Evolutionary conservation across 2,329 filamentous ascomycete genomes (phyloP).

Genomic region (Decorospora gaudefroyi): DNA sequence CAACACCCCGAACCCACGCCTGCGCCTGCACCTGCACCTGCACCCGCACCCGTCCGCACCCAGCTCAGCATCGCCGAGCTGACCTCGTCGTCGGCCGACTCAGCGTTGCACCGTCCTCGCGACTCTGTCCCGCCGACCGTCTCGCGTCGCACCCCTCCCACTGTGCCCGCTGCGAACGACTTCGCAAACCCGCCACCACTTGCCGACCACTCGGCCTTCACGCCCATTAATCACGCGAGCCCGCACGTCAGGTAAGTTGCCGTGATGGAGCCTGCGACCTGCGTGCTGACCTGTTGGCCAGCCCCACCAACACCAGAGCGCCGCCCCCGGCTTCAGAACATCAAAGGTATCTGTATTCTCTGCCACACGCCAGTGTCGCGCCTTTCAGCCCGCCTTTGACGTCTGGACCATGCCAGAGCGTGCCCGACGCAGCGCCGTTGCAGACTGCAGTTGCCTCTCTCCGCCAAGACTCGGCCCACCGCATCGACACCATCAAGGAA

Average conservation of each 20-base stretch:
- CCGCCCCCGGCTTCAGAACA: constrained; percentile 13
- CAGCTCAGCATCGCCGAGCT: constrained; percentile 34
- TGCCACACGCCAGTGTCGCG: constrained; percentile 10
- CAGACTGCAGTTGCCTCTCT: constrained; percentile 11
- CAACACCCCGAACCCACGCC: constrained; percentile 15
- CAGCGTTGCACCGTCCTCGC: constrained; percentile 22
- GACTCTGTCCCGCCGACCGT: constrained; percentile 14
- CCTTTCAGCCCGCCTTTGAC: constrained; percentile 13
- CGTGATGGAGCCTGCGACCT: neutral
- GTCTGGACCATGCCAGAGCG: constrained; percentile 2
- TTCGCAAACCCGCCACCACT: constrained; percentile 7
- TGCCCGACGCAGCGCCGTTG: constrained; percentile 12
- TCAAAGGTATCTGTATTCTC: constrained; percentile 9
- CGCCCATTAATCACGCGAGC: constrained; percentile 21
- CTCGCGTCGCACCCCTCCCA: constrained; percentile 11
- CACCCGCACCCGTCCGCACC: constrained; percentile 18
- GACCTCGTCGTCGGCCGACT: constrained; percentile 24
- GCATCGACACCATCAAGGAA: constrained; percentile 23
- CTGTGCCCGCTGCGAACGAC: neutral
- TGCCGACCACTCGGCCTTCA: constrained; percentile 13
- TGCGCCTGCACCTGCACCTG: constrained; percentile 12
- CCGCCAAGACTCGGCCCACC: constrained; percentile 31
- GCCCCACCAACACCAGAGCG: constrained; percentile 17
- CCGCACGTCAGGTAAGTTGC: constrained; percentile 23
- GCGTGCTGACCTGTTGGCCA: constrained; percentile 16